Conservation (phyloP, 2,329 filamentous ascomycete genomes). For the Coniochaeta prunicola region DNA sequence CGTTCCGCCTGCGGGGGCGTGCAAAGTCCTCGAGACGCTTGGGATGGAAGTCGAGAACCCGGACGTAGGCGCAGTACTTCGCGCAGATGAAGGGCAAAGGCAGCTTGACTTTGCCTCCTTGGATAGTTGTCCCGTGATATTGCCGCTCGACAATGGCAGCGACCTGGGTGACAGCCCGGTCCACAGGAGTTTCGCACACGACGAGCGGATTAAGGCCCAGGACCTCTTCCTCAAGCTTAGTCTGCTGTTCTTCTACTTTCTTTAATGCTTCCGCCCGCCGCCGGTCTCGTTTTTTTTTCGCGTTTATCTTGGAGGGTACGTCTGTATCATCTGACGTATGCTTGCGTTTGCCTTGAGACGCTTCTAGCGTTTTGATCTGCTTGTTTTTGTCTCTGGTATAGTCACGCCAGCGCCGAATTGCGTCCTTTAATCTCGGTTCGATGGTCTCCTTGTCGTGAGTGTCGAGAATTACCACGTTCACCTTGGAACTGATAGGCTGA, state of each 20-base stretch:
- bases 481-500: conserved; percentile 28
- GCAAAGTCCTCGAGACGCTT: conserved; percentile 65
- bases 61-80: conserved; percentile 61
- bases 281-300: conserved; percentile 18
- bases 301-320: conserved; percentile 11
- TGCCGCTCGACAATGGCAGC: conserved; percentile 31
- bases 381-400: conserved; percentile 49
- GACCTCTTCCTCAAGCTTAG: conserved; percentile 16
- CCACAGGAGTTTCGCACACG: conserved; percentile 33
- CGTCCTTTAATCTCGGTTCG: conserved; percentile 44
- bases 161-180: conserved; percentile 31
- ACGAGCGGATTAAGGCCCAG: conserved; percentile 23
- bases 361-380: conserved; percentile 22
- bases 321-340: conserved; percentile 5
- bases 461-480: conserved; percentile 52
- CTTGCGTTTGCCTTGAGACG: conserved; percentile 4
- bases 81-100: conserved; percentile 67
- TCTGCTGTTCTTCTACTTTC: conserved; percentile 18
- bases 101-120: conserved; percentile 26
- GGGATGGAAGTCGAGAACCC: conserved; percentile 79
- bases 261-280: conserved; percentile 17
- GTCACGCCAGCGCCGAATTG: conserved; percentile 55
- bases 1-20: conserved; percentile 31
- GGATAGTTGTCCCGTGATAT: conserved; percentile 33
- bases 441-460: conserved; percentile 29